Percentiles rank a stretch among this genome's conserved stretches.
These are phyloP conservation scores for Trichophyton benhamiae DNA, from an alignment of 2,329 filamentous ascomycete species.

Conservation along the genomic window DNA sequence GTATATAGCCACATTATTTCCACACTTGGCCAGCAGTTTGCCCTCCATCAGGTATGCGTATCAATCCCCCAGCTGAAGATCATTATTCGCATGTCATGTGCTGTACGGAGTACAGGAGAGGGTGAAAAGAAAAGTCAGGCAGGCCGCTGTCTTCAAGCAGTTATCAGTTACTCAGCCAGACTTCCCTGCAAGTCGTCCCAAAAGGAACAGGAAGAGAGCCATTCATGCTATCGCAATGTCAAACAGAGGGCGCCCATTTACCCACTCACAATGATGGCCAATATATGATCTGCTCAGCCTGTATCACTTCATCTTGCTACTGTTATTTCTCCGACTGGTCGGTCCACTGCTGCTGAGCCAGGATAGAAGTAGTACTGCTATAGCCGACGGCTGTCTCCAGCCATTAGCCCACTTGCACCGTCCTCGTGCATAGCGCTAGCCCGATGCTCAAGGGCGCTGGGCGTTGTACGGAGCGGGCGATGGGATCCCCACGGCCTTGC, in stretches of 20 bases:
- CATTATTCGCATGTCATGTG: background rate
- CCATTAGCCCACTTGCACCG: background rate
- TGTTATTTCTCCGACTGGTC: slow-evolving; percentile 2
- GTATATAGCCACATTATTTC: background rate
- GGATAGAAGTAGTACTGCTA: background rate
- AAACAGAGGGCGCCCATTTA: background rate
- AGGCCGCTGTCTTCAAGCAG: background rate
- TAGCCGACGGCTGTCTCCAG: background rate
- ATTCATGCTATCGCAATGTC: background rate
- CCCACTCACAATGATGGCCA: background rate
- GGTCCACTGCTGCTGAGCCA: background rate
- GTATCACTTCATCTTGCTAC: background rate
- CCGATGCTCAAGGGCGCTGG: background rate
- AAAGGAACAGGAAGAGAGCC: background rate
- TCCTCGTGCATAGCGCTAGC: background rate
- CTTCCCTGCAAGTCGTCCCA: background rate
- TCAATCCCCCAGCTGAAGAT: background rate
- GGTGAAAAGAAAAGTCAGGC: background rate
- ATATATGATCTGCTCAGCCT: background rate
- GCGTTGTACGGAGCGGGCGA: background rate
- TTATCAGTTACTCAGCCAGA: background rate
- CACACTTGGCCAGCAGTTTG: background rate
- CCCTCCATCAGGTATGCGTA: background rate
- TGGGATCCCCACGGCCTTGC: background rate
- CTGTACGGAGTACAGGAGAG: background rate